phyloP scores from a whole-genome alignment of 2,329 filamentous ascomycete species.

The Pseudogymnoascus sp. region DNA sequence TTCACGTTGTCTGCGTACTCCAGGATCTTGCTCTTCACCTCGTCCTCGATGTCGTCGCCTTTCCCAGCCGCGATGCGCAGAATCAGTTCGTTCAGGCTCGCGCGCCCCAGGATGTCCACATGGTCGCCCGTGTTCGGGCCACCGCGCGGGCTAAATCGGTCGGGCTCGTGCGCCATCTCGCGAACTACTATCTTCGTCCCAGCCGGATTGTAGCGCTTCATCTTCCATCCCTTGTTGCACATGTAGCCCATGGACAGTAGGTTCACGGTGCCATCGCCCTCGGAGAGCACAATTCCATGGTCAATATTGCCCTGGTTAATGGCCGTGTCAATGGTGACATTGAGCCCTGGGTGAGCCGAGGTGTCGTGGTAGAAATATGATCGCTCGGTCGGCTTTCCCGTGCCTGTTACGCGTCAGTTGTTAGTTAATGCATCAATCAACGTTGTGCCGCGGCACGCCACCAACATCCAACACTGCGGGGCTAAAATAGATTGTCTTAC shows the following conservation, averaged over 20 bases:
- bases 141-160: conserved; percentile 75
- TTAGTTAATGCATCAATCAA: not conserved
- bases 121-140: conserved; percentile 73
- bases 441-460: not conserved
- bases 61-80: conserved; percentile 76
- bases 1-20: conserved; percentile 78
- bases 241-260: conserved; percentile 90
- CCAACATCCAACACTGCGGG: not conserved
- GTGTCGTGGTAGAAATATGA: conserved; percentile 77
- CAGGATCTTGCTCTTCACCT: conserved; percentile 69
- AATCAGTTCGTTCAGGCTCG: conserved; percentile 84
- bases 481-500: conserved; percentile 22
- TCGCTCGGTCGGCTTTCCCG: conserved; percentile 88
- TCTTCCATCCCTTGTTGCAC: conserved; percentile 90
- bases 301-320: conserved; percentile 56
- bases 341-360: conserved; percentile 58
- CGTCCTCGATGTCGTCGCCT: conserved; percentile 69
- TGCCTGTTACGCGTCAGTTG: conserved; percentile 33
- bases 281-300: conserved; percentile 88
- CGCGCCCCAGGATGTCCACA: conserved; percentile 86
- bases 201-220: conserved; percentile 88
- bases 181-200: conserved; percentile 72
- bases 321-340: conserved; percentile 64
- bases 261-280: conserved; percentile 93
- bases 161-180: conserved; percentile 96